Evolutionary conservation across 192 early-diverging fungal species (phyloP).

Genomic region (Rhizoclosmatium globosum): DNA sequence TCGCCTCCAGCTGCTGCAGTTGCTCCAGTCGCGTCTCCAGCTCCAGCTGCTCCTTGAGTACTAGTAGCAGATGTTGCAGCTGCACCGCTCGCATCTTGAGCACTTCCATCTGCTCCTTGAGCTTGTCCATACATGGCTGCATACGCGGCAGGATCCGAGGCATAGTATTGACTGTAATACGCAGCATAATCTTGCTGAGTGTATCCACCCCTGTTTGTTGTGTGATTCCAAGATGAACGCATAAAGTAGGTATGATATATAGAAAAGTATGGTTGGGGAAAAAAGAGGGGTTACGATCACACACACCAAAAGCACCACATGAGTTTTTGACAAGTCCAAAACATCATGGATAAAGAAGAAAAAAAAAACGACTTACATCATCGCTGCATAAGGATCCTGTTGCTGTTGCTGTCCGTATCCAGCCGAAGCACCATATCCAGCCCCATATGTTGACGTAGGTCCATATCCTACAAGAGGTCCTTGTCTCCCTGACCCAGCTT

Average conservation of each 20-base stretch:
- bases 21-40: background rate
- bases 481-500: background rate
- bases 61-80: background rate
- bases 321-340: too few species aligned
- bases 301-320: too few species aligned
- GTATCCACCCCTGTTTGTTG: too few species aligned
- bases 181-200: too few species aligned
- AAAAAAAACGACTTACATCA: background rate
- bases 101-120: background rate
- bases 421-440: background rate
- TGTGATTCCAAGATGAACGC: too few species aligned
- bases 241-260: too few species aligned
- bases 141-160: background rate
- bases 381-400: background rate
- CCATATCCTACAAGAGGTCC: background rate
- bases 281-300: too few species aligned
- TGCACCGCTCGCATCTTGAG: background rate
- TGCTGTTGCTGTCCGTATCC: too few species aligned
- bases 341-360: too few species aligned
- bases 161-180: too few species aligned
- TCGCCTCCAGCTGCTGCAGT: background rate
- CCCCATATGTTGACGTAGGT: background rate
- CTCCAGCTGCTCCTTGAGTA: background rate
- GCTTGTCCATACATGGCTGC: conserved; percentile 4
- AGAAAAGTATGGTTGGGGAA: too few species aligned